Percentiles rank a stretch among this genome's conserved stretches.
Evolutionary conservation across 2,329 filamentous ascomycete species (phyloP).

Genomic region (Trichoderma cornu-damae): DNA sequence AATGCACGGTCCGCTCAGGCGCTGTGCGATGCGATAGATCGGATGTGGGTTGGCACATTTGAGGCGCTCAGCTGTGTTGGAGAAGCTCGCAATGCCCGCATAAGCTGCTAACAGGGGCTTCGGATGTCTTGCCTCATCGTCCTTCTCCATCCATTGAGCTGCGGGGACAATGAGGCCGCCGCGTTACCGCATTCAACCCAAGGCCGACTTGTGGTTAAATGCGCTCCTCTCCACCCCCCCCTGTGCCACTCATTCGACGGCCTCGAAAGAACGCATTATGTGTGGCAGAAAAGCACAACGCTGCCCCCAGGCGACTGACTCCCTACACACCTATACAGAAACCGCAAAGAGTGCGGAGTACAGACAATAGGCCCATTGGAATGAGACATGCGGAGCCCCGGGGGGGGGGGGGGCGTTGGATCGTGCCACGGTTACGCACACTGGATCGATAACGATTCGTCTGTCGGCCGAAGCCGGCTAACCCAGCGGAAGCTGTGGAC

Average conservation of each 20-base stretch:
- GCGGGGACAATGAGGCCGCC: constrained; percentile 9
- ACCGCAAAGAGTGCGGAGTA: not conserved
- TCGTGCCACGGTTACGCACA: not conserved
- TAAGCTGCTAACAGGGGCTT: constrained; percentile 17
- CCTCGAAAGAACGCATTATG: too few species aligned
- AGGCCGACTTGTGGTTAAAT: constrained; percentile 1
- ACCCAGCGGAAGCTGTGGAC: not conserved
- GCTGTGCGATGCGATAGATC: constrained; percentile 9
- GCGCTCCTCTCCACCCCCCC: not conserved
- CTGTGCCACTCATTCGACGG: not conserved
- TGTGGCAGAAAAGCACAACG: not conserved
- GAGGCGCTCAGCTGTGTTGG: constrained; percentile 14
- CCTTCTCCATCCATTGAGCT: not conserved
- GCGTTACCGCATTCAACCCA: constrained; percentile 3
- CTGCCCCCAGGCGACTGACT: not conserved
- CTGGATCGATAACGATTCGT: constrained; percentile 3
- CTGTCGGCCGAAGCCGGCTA: constrained; percentile 3
- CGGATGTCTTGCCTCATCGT: constrained; percentile 14
- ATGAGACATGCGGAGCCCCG: not conserved
- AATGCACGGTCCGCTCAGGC: not conserved
- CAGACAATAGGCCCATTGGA: not conserved
- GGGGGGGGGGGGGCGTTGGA: not conserved
- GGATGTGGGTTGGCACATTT: constrained; percentile 1
- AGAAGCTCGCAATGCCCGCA: not conserved
- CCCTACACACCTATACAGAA: too few species aligned